Evolutionary conservation across 2,329 filamentous ascomycete genomes (phyloP), one percentile per base, ranked within the genome.

Genomic region (Aspergillus quadrilineatus): DNA sequence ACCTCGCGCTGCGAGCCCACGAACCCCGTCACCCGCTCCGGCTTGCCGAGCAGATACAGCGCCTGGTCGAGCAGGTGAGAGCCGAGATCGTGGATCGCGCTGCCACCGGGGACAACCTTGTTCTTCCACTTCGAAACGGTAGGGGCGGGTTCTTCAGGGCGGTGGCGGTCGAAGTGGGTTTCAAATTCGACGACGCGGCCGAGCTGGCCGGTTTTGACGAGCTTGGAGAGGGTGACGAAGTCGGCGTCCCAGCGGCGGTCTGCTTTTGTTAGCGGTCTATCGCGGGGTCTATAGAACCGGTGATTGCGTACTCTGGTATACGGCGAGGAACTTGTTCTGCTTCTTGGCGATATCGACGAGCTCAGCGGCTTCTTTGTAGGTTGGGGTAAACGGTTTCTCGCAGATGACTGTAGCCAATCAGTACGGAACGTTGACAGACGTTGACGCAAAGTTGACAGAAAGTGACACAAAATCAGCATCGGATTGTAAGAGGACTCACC

Each of bases 311-410:
- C 75, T 89, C 77, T 89, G 87, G 72, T 88, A 89, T n/a, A 89
- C 86, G 60, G 85, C 85, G 58, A 89, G 72, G 44, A 86, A 69
- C 54, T 78, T 79, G 37, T 76, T 72, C 46, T 79, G 71, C 57
- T 80, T 71, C 60, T 79, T 72, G 8, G 86, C 82, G 49, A 87
- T 74, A 8, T 73, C 71, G 44, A 83, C 80, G 6, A 93, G 82
- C 63, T 83, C 75, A 34, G 84, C 79, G 9, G 89, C 89, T 73
- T 92, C 86, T 56, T 82, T 78, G 1, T 82, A 78, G 1, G 86
- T 89, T 17, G 89, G 87, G 10, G 90, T 88, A 70, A 93, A 93
- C 2, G 90, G 90, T 78, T 93, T 93, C 77, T 93, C 90, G 48
- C 89, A 87, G 51, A 93, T 79, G 28, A 92, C 87, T 79, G 52